Evolutionary conservation across 495 filamentous ascomycete species (phyloP).

Genomic region (Penicillium chermesinum): DNA sequence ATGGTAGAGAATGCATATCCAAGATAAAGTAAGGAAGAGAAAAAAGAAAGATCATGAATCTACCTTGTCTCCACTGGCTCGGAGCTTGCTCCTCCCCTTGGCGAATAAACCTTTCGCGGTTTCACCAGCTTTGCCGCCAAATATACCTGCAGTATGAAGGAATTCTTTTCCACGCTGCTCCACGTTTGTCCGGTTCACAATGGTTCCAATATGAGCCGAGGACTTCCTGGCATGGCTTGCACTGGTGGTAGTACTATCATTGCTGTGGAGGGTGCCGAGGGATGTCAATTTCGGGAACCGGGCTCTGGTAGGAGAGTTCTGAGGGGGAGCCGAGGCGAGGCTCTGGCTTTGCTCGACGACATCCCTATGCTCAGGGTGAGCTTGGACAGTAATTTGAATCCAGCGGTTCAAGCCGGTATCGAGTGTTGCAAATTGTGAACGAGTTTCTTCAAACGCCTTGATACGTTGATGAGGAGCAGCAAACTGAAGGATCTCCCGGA

Average conservation of each 20-base stretch:
- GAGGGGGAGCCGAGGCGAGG: constrained; percentile 24
- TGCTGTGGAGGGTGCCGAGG: constrained; percentile 32
- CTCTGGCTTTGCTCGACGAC: constrained; percentile 33
- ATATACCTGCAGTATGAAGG: constrained; percentile 68
- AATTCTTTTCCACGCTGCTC: constrained; percentile 79
- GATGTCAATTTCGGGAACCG: constrained; percentile 45
- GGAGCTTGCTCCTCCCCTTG: constrained; percentile 79
- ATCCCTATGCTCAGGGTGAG: constrained; percentile 49
- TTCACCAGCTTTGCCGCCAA: constrained; percentile 65
- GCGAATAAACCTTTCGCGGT: constrained; percentile 82
- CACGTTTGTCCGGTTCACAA: constrained; percentile 43
- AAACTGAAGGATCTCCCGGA: constrained; percentile 68
- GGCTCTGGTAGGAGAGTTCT: constrained; percentile 32
- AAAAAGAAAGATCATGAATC: constrained; percentile 62
- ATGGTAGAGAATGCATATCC: constrained; percentile 6
- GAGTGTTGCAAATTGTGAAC: constrained; percentile 62
- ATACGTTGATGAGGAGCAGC: constrained; percentile 59
- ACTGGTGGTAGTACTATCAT: constrained; percentile 38
- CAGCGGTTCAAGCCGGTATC: constrained; percentile 73
- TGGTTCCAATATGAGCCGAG: constrained; percentile 34
- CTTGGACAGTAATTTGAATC: constrained; percentile 49
- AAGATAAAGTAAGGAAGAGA: constrained; percentile 31
- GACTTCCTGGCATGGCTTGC: constrained; percentile 32
- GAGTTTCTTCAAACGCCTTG: constrained; percentile 60
- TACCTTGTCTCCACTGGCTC: constrained; percentile 69